Base-by-base conservation (phyloP, 257 asterid genomes). In the Rubia yunnanensis region DNA sequence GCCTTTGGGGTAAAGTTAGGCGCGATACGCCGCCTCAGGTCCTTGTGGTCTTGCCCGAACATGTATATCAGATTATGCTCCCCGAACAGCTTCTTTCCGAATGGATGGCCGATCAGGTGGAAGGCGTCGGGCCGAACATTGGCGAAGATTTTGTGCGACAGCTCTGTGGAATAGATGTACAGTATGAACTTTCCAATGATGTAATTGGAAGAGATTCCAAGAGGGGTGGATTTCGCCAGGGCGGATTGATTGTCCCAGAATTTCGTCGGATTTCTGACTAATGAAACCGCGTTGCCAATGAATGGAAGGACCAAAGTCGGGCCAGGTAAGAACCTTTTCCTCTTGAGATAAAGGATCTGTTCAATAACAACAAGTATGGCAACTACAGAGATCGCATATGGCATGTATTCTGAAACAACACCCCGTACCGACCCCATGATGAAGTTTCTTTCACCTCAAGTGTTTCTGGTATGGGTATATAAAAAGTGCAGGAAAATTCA, bases 51-150 rank as follows among this genome's bases (percentile, higher is more conserved):
- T 67, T 87, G 95, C 1, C 98, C 98, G 49, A 87, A 84, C 96
- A 84, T 89, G 80, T 89, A 89, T 27, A 92, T 92, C 7, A 92
- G 53, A 49, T 89, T 87, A 55, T 92, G 95, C 55, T 89, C 96
- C 18, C 97, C 96, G 74, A 89, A 89, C 26, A 92, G 94, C 65
- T 80, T 89, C 49, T 89, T 87, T 0, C 98, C 98, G 63, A 92
- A 87, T 15, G 97, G 97, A 24, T 89, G 96, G 34, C 96, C 98
- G 53, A 89, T 66, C 61, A 92, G 95, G 56, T 89, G 97, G 73
- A 92, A 92, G 64, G 91, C 97, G 59, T 92, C 98, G 5, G 95
- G 95, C 0, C 96, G 95, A 49, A 92, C 96, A 69, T 89, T 92
- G 68, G 94, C 59, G 65, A 92, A 92, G 75, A 92, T 66, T 64